Evolutionary conservation across 164 flowering plant species (phyloP).

Genomic region (Houttuynia cordata): DNA sequence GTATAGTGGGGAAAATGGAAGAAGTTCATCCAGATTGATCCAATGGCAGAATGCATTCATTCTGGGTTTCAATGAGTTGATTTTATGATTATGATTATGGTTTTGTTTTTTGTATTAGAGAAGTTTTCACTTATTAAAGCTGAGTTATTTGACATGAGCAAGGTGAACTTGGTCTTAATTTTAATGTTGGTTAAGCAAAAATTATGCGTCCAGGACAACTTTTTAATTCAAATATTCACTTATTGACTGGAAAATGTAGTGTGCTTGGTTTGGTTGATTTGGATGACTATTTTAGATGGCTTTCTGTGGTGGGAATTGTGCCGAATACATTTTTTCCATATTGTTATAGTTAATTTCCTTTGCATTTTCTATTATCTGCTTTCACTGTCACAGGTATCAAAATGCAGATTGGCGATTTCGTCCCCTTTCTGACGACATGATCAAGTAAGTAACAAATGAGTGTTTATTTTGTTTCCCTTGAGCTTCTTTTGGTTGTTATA

Average conservation of each 20-base stretch:
- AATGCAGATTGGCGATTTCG: slow-evolving; percentile 98
- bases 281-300: too few relatives aligned
- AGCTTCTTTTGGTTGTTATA: not conserved
- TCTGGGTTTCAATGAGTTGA: not conserved
- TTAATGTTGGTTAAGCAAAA: too few relatives aligned
- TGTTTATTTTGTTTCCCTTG: not conserved
- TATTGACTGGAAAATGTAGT: too few relatives aligned
- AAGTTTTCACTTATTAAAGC: not conserved
- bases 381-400: slow-evolving; percentile 58
- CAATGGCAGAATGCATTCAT: not conserved
- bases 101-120: not conserved
- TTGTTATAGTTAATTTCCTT: too few relatives aligned
- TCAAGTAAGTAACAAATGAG: slow-evolving; percentile 30
- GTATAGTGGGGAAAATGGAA: not conserved
- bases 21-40: not conserved
- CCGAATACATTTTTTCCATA: too few relatives aligned
- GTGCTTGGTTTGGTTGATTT: too few relatives aligned
- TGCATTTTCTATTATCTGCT: not conserved
- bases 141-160: too few relatives aligned
- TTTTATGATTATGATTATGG: not conserved
- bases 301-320: too few relatives aligned
- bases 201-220: too few relatives aligned
- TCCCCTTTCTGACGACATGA: slow-evolving; percentile 82
- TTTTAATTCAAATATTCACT: too few relatives aligned
- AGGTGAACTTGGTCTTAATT: too few relatives aligned